Base-by-base conservation (phyloP, 345 rosid species). In the Euphorbia peplus region DNA sequence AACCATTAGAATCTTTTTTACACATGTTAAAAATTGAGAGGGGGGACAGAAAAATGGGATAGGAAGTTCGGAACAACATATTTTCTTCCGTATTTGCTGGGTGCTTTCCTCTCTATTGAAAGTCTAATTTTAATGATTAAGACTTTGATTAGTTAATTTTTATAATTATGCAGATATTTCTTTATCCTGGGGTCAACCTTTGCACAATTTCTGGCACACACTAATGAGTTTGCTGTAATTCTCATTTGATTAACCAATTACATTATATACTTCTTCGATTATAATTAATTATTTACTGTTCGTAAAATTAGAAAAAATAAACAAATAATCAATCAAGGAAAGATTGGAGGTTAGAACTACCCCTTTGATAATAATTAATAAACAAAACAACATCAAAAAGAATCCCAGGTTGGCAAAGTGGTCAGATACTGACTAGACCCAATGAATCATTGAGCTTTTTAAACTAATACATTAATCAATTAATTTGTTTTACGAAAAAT, bases 361-460 rank as follows among this genome's bases (percentile, higher is more conserved):
- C 63, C 53, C 54, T 37, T 80, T 68, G 39, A 26, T 63, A 52
- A 16, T 57, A 58, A 24, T 53, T 67, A 46, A 57, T 62, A 54
- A 57, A 51, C 35, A 57, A 50, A 59, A 41, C 12, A 74, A 70
- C 73, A 76, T 73, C 54, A 71, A n/a, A 83, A 76, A 79, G 88
- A 76, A 84, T 82, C 87, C 80, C 82, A 85, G 82, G 88, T 81
- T 82, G 87, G 87, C 82, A 70, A 52, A n/a, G 78, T 51, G 82
- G 79, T 70, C 85, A 82, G 81, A 80, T 77, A 82, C 83, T 83
- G 85, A 82, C 85, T 66, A 79, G 85, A 67, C 79, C 82, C 87
- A 75, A 66, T 79, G 81, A 79, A 85, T 75, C 75, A 75, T 62
- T 22, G 61, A 71, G 69, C 69, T 75, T 66, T 81, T 58, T 63